Conservation (phyloP, 306 rosid species). For the Pueraria montana region DNA sequence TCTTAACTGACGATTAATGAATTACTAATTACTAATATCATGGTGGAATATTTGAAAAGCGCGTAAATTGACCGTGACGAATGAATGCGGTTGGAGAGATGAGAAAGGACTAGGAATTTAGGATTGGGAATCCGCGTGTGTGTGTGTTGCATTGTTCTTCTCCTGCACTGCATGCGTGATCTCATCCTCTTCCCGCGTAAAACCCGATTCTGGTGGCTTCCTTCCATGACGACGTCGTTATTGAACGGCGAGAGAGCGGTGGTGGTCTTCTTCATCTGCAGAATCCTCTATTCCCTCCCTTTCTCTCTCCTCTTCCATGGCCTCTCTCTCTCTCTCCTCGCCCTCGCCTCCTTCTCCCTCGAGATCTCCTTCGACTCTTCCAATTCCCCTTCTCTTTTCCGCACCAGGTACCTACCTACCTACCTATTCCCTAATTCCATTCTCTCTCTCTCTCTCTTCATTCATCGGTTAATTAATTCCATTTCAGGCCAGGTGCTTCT, state of each 20-base stretch:
- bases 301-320: conserved; percentile 78
- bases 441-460: conserved; percentile 10
- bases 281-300: conserved; percentile 73
- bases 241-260: conserved; percentile 78
- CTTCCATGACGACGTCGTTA: conserved; percentile 50
- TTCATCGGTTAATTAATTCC: conserved; percentile 4
- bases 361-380: conserved; percentile 75
- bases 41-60: not conserved
- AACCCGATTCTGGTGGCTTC: no score
- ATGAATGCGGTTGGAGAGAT: not conserved
- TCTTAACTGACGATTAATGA: not conserved
- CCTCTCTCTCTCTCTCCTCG: conserved; percentile 76
- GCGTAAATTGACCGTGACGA: conserved; percentile 30
- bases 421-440: not conserved
- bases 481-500: conserved; percentile 82
- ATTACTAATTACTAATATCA: not conserved
- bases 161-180: not conserved
- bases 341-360: conserved; percentile 72
- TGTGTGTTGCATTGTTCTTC: not conserved
- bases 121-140: not conserved
- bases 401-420: conserved; percentile 61
- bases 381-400: conserved; percentile 55
- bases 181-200: conserved; percentile 45
- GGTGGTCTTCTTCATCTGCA: conserved; percentile 69
- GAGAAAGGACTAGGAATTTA: not conserved